Base-by-base conservation (phyloP, 257 asterid genomes). In the Knoxia roxburghii region DNA sequence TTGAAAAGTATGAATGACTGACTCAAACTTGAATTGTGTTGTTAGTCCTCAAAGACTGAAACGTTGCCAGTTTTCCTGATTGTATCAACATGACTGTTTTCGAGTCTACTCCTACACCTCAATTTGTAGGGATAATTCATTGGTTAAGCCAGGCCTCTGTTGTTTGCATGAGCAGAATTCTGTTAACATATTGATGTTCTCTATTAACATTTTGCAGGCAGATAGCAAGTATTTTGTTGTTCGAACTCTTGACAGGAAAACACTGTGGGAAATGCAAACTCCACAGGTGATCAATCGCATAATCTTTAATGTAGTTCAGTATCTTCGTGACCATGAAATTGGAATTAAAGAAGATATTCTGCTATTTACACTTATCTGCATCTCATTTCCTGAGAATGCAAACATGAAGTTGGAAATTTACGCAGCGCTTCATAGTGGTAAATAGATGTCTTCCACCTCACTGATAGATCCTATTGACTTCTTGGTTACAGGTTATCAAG, bases 181-280 rank as follows among this genome's bases (percentile, higher is more conserved):
- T 29, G 40, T 30, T 21, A n/a, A 18, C 20, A 46, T 37, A 51
- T 7, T 27, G 57, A 14, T 35, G 4, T 59, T 26, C 32, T 61
- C 61, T 14, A 5, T 49, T 53, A 69, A 46, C 69, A 6, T 10
- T 68, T 45, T 62, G 78, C 82, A 93, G 99, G 99, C 96, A 54
- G 85, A 90, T 77, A 75, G 80, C 55, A 90, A 90, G 50, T 87
- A 86, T 13, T 93, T 86, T 58, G 99, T 93, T 66, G 92, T 88
- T 51, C 88, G 70, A 74, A 93, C 99, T 65, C 82, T 93, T 62
- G 95, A 93, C 82, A 79, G 99, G 73, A 88, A 87, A 80, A 90
- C 95, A 0, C 89, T 90, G 30, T 93, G 99, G 99, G 99, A 93
- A 80, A 93, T 93, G 97, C 99, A 93, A 73, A 93, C 99, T 27